Evolutionary conservation across 106 monocot genomes (phyloP).

Genomic region (Dendrobium nobile): DNA sequence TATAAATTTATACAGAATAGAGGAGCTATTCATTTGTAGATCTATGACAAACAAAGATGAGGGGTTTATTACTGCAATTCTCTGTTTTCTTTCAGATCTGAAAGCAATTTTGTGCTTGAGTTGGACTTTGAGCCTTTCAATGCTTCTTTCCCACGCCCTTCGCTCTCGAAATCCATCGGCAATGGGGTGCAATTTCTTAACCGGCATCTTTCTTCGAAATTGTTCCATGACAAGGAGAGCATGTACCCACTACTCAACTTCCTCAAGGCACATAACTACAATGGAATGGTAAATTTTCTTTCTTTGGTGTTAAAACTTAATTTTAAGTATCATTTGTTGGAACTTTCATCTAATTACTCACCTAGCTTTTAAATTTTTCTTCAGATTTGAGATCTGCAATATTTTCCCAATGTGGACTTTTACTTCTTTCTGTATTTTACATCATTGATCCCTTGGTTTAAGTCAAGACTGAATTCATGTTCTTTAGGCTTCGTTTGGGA

Average conservation of each 20-base stretch:
- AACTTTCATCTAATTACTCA: too few relatives aligned
- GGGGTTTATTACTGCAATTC: neutral
- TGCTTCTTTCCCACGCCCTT: conserved; percentile 17
- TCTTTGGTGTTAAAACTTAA: neutral
- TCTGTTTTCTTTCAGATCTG: neutral
- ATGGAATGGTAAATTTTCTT: conserved; percentile 2
- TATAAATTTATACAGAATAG: too few relatives aligned
- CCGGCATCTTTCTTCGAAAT: conserved; percentile 14
- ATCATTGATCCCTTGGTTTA: too few relatives aligned
- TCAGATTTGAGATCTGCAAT: neutral
- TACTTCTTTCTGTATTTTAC: neutral
- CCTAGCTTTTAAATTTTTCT: too few relatives aligned
- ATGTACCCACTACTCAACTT: conserved; percentile 17
- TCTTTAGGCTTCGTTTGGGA: too few relatives aligned
- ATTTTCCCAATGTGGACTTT: neutral
- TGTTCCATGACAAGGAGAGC: conserved; percentile 23
- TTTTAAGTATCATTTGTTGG: neutral
- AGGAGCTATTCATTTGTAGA: neutral
- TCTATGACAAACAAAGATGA: neutral
- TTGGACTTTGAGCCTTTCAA: conserved; percentile 22
- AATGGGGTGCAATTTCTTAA: conserved; percentile 22
- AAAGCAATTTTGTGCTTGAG: conserved; percentile 15
- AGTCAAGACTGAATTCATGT: too few relatives aligned
- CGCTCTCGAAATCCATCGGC: conserved; percentile 11
- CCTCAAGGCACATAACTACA: conserved; percentile 7